Evolutionary conservation across 75 land plant genomes (phyloP), one percentile per base, ranked within the genome.

Genomic region (Picea glauca): DNA sequence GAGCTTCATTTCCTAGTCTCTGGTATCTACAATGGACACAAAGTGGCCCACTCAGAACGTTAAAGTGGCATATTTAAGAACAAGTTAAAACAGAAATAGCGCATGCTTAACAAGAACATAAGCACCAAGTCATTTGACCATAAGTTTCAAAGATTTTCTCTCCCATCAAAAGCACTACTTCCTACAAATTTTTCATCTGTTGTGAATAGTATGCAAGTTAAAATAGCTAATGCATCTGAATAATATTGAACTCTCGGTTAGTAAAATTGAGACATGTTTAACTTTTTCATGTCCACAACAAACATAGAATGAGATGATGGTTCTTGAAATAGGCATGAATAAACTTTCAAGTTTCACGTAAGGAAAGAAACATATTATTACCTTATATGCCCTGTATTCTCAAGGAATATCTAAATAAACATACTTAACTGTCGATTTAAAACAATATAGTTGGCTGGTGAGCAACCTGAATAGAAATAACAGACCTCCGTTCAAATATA

Each of bases 401-500:
- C 23, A 20, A 2, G 54, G 54, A 46, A 8, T 32, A 14, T 40
- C 33, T 70, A 70, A 70, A 70, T 20, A 13, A 67, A 33, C 9
- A 46, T 70, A 70, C 13, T 70, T 0, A 40, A 70, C 15, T 70
- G 11, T 20, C 2, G 40, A 40, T 40, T 3, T 18, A 20, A 70
- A 70, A 17, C 40, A 7, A 18, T 40, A 70, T 40, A 7, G 50
- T 70, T 70, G 38, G 17, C 58, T 54, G 15, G 18, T 62, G 32
- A 17, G 20, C 63, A 54, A 17, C 23, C 76, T 33, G 63, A 40
- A 35, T n/a, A 75, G 58, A 60, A 54, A 80, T 30, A 31, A 54
- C 67, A 63, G 58, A 88, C 93, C 93, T 88, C 66, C 93, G 66
- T 77, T 91, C 93, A 80, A 88, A 82, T 21, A 91, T 84, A 46